Base-by-base conservation (phyloP, 805 yeast genomes). In the Barnettozyma populi region DNA sequence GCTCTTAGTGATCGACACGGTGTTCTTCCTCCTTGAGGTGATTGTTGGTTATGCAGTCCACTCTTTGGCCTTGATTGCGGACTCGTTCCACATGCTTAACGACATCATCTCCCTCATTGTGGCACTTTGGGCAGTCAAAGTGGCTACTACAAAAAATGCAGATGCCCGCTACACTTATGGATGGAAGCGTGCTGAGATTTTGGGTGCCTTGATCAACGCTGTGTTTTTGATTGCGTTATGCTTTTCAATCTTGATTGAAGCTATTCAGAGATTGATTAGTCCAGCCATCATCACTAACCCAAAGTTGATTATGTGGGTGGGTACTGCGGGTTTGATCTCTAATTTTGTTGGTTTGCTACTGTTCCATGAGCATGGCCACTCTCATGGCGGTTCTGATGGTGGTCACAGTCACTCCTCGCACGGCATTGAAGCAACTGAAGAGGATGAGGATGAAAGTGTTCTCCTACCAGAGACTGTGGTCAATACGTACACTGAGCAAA, bases 51-150 rank as follows among this genome's bases (percentile, higher is more conserved):
- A 90, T 65, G 78, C 92, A 23, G 96, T 92, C 24, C 95, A 94
- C 65, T 92, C 98, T 1, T 75, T 92, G 60, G 98, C 99, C 0
- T 76, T 92, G 46, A 83, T 92, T 47, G 99, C 98, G 2, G 99
- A 92, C 64, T 85, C 98, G 1, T 94, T 92, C 76, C 99, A 92
- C 66, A 94, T 94, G 98, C 74, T 92, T 54, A 92, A 94, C 69
- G 99, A 92, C 68, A 87, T 92, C 47, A 81, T 92, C 50, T 89
- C 97, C 1, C 72, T 92, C 32, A 54, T 90, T 18, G 90, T 92
- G 44, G 99, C 99, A 0, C 71, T 90, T 29, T 92, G 97, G 97
- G 99, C 99, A 0, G 98, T 94, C 19, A 79, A 79, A 52, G 96
- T 90, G 11, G 90, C 97, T 45, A 85, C 85, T 57, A 80, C 79